Evolutionary conservation across 805 yeast genomes (phyloP), one percentile per base, ranked within the genome.

Genomic region (Ogataea glucozyma): DNA sequence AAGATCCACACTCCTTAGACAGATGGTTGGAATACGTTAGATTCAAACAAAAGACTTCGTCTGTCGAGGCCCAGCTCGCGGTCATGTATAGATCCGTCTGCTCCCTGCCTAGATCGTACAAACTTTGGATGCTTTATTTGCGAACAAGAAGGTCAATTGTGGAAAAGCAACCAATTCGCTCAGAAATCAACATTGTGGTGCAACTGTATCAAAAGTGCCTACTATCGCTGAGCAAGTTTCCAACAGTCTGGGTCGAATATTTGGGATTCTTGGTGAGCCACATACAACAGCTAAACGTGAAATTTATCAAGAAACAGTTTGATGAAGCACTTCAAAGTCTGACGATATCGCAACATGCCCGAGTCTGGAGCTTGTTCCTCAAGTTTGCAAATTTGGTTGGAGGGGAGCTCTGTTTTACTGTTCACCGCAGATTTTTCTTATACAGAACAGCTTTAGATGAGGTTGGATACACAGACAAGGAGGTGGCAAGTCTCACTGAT

Each of bases 281-380:
- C 29, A 4, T 41, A 6, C 33, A 38, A 26, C 39, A 57, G 18
- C 56, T 51, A 2, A 61, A 71, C 40, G 56, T 75, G 0, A 61
- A 73, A 0, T 44, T 55, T 26, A 69, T 72, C 11, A 61, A 83
- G 31, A 55, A 57, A 4, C 61, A 63, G 3, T 80, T 82, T 54
- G 76, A 83, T 52, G 52, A 58, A 21, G 74, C 83, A 0, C 60
- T 85, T 7, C 65, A 67, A 40, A 48, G 64, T 4, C 52, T 84
- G 10, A 78, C 85, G 0, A 40, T 71, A 5, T 57, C 75, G 0
- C 81, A 78, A 43, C 88, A 82, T 58, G 71, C 72, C 4, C 49
- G 66, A 21, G 72, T 84, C 23, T 76, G 93, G 76, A 64, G 70
- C 1, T 55, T 73, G 46, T 85, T 78, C 43, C 63, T 83, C 32